Conservation (phyloP, 257 asterid genomes). For the Paraleonurus japonicus region DNA sequence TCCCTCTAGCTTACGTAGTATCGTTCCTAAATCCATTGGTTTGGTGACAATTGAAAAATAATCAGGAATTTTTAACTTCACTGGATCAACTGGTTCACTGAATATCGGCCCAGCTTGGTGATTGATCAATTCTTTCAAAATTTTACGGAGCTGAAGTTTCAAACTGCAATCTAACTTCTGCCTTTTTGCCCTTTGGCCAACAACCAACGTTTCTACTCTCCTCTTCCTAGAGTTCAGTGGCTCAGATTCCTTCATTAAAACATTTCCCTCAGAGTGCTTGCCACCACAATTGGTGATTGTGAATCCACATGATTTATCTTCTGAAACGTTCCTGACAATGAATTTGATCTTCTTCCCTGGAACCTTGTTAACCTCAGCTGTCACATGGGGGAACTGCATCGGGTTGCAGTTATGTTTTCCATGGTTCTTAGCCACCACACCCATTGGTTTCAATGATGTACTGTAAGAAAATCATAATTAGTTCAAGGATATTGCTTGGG, state of each 20-base stretch:
- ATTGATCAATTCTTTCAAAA: slow-evolving; percentile 50
- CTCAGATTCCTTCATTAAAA: slow-evolving; percentile 27
- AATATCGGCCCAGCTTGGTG: slow-evolving; percentile 47
- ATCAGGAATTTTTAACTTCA: slow-evolving; percentile 62
- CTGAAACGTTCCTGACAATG: slow-evolving; percentile 37
- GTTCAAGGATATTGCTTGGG: neutral
- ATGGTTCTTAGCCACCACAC: slow-evolving; percentile 26
- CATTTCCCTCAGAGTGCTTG: slow-evolving; percentile 25
- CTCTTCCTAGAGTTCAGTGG: slow-evolving; percentile 45
- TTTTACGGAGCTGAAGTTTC: slow-evolving; percentile 46
- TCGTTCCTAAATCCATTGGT: slow-evolving; percentile 92
- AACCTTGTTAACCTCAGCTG: slow-evolving; percentile 28
- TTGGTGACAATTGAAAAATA: slow-evolving; percentile 51
- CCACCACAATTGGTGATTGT: slow-evolving; percentile 5
- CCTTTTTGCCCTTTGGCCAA: slow-evolving; percentile 41
- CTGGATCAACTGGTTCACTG: slow-evolving; percentile 76
- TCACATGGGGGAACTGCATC: slow-evolving; percentile 28
- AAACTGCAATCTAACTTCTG: slow-evolving; percentile 51
- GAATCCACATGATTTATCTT: slow-evolving; percentile 23
- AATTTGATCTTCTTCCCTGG: slow-evolving; percentile 51
- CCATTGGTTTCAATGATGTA: neutral
- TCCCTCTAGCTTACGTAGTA: slow-evolving; percentile 51
- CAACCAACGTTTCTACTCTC: slow-evolving; percentile 33
- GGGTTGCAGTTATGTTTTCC: slow-evolving; percentile 1
- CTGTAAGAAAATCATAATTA: slow-evolving; percentile 12